Base-by-base conservation (phyloP, 352 stramenopile genomes). In the Hyaloperonospora arabidopsidis region DNA sequence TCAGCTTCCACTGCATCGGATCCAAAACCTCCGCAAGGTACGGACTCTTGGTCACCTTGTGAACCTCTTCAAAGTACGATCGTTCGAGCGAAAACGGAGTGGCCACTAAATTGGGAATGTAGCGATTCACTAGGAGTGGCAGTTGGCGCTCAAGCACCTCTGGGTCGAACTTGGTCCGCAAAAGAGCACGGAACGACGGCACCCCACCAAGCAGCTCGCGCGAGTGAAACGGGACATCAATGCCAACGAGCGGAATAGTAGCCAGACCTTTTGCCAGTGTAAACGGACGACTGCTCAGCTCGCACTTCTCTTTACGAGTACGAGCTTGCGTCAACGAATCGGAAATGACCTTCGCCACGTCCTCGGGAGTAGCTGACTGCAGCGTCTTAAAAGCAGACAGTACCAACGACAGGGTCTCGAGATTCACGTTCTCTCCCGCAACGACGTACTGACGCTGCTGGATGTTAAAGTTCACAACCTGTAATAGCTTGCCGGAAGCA, bases 221-320 rank as follows among this genome's bases (percentile, higher is more conserved):
- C 21, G 84, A 94, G 61, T 95, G 86, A 67, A 95, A 95, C n/a
- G 86, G 86, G 18, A 95, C 84, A 47, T 95, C 86, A 47, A 95
- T 93, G 21, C 84, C 84, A n/a, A 76, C 67, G 13, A 95, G 74
- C 43, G 86, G 86, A 38, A 95, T 93, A 0, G 86, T 95, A n/a
- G 84, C 80, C 10, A 71, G 52, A 3, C 86, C 82, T 67, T 76
- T 69, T 7, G 82, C 39, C 12, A 93, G 57, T 1, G 60, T 72
- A 40, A 89, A 89, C 21, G 70, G 70, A 65, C 78, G 74, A n/a
- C 79, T 74, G 22, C 46, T 57, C 45, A 73, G 68, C 6, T 71
- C 56, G 36, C 61, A 68, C 45, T 84, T 79, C 14, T 89, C 73
- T 61, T 89, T 86, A 50, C 82, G 82, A 12, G 59, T 49, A 15